Evolutionary conservation across 352 stramenopile species (phyloP).

Genomic region (Phytophthora agathidicida): DNA sequence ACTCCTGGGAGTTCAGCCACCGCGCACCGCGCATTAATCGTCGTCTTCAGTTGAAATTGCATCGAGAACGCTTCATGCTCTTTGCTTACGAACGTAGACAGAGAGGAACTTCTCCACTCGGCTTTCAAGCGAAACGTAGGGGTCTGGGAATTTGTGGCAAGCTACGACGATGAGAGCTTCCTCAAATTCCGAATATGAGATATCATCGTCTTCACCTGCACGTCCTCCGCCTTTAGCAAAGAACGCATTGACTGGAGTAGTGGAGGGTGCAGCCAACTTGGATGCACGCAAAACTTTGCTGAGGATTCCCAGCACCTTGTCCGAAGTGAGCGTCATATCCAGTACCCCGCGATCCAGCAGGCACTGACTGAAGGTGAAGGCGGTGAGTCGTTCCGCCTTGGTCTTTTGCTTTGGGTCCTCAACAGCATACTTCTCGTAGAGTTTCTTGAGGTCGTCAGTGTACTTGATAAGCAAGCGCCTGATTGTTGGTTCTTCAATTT

Average conservation of each 20-base stretch:
- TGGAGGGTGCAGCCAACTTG: neutral
- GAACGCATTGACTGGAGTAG: neutral
- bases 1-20: too few species aligned
- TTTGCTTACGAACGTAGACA: conserved; percentile 59
- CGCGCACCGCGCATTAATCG: too few species aligned
- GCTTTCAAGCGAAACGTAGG: conserved; percentile 79
- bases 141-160: conserved; percentile 81
- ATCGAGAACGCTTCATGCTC: conserved; percentile 5
- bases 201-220: conserved; percentile 52
- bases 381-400: conserved; percentile 53
- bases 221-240: conserved; percentile 3
- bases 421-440: conserved; percentile 63
- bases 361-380: conserved; percentile 67
- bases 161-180: conserved; percentile 72
- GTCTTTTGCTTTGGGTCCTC: conserved; percentile 48
- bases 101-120: conserved; percentile 79
- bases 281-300: conserved; percentile 51
- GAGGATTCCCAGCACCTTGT: conserved; percentile 63
- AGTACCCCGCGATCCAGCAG: conserved; percentile 66
- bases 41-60: conserved; percentile 20
- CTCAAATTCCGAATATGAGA: conserved; percentile 71
- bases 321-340: conserved; percentile 65
- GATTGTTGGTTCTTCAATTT: conserved; percentile 75
- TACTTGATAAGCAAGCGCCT: conserved; percentile 68
- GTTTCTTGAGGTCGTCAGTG: conserved; percentile 55